Conservation (phyloP, 805 yeast species). For the Monosporozyma yasuniensis region DNA sequence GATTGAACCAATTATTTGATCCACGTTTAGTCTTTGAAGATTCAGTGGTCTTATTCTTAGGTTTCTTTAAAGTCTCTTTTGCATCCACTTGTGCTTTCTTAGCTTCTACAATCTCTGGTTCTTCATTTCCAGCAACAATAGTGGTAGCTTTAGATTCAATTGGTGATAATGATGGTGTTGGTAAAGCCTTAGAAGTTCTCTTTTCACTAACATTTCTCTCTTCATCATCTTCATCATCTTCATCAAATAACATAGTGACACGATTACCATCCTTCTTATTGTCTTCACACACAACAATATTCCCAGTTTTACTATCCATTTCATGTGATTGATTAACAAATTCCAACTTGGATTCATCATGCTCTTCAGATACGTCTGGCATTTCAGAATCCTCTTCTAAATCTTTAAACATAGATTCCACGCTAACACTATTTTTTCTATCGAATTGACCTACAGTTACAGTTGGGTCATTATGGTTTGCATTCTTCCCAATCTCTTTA, state of each 20-base stretch:
- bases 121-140: not conserved
- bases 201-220: not conserved
- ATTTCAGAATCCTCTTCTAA: slow-evolving; percentile 18
- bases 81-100: not conserved
- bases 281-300: not conserved
- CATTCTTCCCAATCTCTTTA: not conserved
- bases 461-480: not conserved
- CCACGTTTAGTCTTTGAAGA: not conserved
- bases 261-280: slow-evolving; percentile 13
- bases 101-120: not conserved
- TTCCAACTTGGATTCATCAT: not conserved
- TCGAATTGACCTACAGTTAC: not conserved
- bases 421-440: not conserved
- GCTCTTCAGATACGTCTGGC: not conserved
- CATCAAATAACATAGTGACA: slow-evolving; percentile 27
- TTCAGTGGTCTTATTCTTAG: not conserved
- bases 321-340: not conserved
- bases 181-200: not conserved
- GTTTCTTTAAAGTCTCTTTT: not conserved
- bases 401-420: slow-evolving; percentile 25
- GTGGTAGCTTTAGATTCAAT: not conserved
- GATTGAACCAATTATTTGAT: not conserved
- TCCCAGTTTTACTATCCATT: no score
- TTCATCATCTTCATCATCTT: slow-evolving; percentile 10
- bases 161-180: not conserved